Conservation (phyloP, 495 filamentous ascomycete species). For the Hamigera avellanea region DNA sequence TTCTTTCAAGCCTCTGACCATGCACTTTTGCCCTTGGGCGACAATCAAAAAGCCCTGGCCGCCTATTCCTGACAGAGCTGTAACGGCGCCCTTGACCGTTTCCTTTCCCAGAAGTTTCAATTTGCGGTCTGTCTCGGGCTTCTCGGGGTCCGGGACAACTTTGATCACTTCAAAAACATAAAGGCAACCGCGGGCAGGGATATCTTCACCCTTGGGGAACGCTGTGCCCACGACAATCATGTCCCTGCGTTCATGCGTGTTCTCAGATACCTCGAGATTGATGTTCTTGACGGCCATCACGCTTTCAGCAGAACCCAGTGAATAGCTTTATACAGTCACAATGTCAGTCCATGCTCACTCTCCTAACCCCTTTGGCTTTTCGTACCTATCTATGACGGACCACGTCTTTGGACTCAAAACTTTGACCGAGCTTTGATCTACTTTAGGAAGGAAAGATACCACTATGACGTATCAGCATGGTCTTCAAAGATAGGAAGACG, state of each 20-base stretch:
- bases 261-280: conserved; percentile 80
- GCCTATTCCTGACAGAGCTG: conserved; percentile 75
- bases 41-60: conserved; percentile 84
- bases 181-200: conserved; percentile 69
- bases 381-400: conserved; percentile 62
- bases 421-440: conserved; percentile 57
- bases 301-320: conserved; percentile 58
- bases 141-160: conserved; percentile 79
- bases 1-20: conserved; percentile 92
- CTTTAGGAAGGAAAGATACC: conserved; percentile 50
- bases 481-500: not conserved
- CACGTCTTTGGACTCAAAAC: conserved; percentile 64
- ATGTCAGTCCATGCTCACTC: not conserved
- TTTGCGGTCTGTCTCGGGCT: conserved; percentile 71
- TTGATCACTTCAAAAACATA: conserved; percentile 87
- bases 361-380: conserved; percentile 3
- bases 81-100: conserved; percentile 89
- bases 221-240: conserved; percentile 80
- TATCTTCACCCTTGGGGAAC: conserved; percentile 75
- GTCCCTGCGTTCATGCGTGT: conserved; percentile 70
- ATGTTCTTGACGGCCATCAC: conserved; percentile 73
- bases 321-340: conserved; percentile 17
- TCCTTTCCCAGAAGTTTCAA: conserved; percentile 81
- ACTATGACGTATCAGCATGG: conserved; percentile 21
- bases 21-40: conserved; percentile 92